phyloP scores from a whole-genome alignment of 169 alveolate genomes.

The Cryptosporidium sp. region DNA sequence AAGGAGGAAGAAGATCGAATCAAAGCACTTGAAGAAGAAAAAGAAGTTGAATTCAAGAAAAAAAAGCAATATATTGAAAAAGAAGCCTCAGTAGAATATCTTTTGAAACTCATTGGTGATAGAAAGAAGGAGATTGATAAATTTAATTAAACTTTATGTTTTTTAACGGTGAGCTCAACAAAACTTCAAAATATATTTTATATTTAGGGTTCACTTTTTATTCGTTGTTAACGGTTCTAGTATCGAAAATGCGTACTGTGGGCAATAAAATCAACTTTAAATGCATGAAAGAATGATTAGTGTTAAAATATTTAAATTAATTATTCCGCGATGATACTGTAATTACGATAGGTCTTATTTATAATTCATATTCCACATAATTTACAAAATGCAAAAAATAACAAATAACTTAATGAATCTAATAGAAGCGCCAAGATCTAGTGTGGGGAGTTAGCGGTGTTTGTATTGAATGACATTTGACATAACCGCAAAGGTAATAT shows the following conservation, averaged over 20 bases:
- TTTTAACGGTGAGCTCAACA: not conserved
- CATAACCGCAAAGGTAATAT: slow-evolving; percentile 27
- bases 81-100: not conserved
- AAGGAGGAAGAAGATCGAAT: slow-evolving; percentile 11
- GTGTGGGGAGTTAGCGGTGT: slow-evolving; percentile 76
- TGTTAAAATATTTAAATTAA: no score
- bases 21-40: slow-evolving; percentile 5
- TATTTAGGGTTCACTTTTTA: not conserved
- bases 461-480: slow-evolving; percentile 75
- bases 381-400: slow-evolving; percentile 23
- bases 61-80: not conserved
- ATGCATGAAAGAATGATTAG: not conserved
- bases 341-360: slow-evolving; percentile 2
- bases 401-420: slow-evolving; percentile 26
- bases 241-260: slow-evolving; percentile 37
- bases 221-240: not conserved
- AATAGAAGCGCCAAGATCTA: slow-evolving; percentile 70
- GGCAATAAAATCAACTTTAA: not conserved
- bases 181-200: not conserved
- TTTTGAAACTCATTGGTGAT: slow-evolving; percentile 1
- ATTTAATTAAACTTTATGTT: not conserved
- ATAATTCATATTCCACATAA: not conserved
- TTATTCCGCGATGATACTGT: not conserved
- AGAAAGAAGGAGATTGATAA: not conserved
- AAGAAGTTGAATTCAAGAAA: slow-evolving; percentile 14